phyloP scores from a whole-genome alignment of 169 alveolate genomes.

The Plasmodium blacklocki region DNA sequence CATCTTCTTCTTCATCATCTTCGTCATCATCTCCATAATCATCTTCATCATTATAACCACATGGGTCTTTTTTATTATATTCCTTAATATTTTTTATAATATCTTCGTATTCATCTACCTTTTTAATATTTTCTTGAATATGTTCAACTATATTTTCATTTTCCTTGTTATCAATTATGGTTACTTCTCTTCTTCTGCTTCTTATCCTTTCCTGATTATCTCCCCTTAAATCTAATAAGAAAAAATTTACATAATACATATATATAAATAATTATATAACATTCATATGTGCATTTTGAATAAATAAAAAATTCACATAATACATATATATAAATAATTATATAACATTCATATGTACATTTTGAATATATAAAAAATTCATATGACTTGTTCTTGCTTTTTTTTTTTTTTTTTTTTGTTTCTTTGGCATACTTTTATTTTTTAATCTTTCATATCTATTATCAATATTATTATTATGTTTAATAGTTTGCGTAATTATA shows the following conservation, averaged over 20 bases:
- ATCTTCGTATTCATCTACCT: neutral
- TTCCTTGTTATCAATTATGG: conserved; percentile 7
- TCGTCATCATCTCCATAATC: neutral
- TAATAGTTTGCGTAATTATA: neutral
- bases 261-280: neutral
- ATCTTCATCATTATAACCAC: neutral
- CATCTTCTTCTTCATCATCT: conserved; percentile 22
- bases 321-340: neutral
- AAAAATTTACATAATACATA: neutral
- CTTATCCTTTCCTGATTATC: conserved; percentile 30
- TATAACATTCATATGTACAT: neutral
- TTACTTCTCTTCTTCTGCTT: conserved; percentile 44
- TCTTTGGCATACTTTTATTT: conserved; percentile 24
- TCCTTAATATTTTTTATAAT: neutral
- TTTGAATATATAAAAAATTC: neutral
- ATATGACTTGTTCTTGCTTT: neutral
- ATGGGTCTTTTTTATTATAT: neutral
- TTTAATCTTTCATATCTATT: conserved; percentile 45
- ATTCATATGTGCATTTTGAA: neutral
- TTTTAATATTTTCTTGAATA: neutral
- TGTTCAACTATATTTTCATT: conserved; percentile 16
- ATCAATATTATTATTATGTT: neutral
- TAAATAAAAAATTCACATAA: neutral
- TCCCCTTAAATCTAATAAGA: conserved; percentile 18
- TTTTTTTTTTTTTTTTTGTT: conserved; percentile 9